Evolutionary conservation across 2,329 filamentous ascomycete genomes (phyloP), one percentile per base, ranked within the genome.

Genomic region (Phyllosticta citribraziliensis): DNA sequence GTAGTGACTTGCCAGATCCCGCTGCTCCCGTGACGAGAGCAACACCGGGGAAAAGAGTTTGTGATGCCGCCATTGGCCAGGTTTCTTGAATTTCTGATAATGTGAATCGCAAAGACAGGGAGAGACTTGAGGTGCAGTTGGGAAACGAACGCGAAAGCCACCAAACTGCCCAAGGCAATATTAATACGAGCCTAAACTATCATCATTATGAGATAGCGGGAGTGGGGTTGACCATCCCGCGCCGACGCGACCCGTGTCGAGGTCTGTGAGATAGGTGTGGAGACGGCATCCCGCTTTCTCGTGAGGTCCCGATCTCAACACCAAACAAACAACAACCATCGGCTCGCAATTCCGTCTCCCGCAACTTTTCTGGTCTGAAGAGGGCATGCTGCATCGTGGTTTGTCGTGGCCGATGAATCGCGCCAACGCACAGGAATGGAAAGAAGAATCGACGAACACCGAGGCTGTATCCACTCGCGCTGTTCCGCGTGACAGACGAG

Each of bases 11-110:
- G 70, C 71, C 72, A 35, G 69, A 71, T 56, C 70, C 70, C 56
- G 70, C 71, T 47, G 72, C 70, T 20, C 72, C 71, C 5, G 72
- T 73, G 12, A 73, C 62, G 2, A 73, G 61, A 47, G 70, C 70
- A 35, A 71, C 69, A 53, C 70, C 71, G 20, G 66, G 67, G 22
- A 73, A 62, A 5, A 62, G 40, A 22, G 56, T 53, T 6, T 47
- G 5, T 11, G 35, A 11, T 5, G 51, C 22, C 3, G 55, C 51
- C 59, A 61, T 61, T 47, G 47, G 12, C 5, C 10, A 10, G n/a
- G 1, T 47, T n/a, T 30, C 27, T 5, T 30, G 27, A 10, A 10
- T 5, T 30, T 3, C 27, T 10, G 27, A 30, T 30, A 30, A 3
- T 47, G 2, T 47, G 40, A 47, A 1, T n/a, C 3, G 40, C 6